These are phyloP conservation scores for Myriosclerotinia curreyana DNA, from an alignment of 2,329 filamentous ascomycete genomes.

Conservation along the genomic window DNA sequence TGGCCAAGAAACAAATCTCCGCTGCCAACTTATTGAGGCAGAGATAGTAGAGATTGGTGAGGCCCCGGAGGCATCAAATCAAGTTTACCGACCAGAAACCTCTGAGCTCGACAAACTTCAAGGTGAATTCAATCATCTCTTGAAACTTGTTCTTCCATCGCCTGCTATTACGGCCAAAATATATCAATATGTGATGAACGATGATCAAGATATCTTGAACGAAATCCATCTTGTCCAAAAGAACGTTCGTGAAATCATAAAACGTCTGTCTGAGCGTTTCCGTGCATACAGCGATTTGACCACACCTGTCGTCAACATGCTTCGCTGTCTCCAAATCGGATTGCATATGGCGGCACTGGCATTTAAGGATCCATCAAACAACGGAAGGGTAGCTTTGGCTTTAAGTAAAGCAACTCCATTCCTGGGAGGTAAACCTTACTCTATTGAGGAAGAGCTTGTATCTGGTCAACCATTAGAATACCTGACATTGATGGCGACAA, in stretches of 20 bases:
- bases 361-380: constrained; percentile 18
- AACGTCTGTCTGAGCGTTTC: constrained; percentile 67
- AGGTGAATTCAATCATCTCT: constrained; percentile 75
- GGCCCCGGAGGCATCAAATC: constrained; percentile 59
- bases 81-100: constrained; percentile 66
- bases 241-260: constrained; percentile 66
- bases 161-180: constrained; percentile 25
- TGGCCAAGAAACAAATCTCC: constrained; percentile 64
- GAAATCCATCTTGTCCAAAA: constrained; percentile 46
- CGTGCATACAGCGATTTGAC: constrained; percentile 83
- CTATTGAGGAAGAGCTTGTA: constrained; percentile 25
- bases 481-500: constrained; percentile 48
- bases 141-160: constrained; percentile 47
- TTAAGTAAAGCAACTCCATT: constrained; percentile 54
- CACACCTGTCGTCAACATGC: constrained; percentile 70
- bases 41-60: constrained; percentile 63
- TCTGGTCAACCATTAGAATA: constrained; percentile 45
- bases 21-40: constrained; percentile 59
- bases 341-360: constrained; percentile 55
- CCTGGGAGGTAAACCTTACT: constrained; percentile 45
- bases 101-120: constrained; percentile 72
- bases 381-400: constrained; percentile 22
- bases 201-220: constrained; percentile 44
- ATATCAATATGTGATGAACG: constrained; percentile 27
- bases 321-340: constrained; percentile 75